These are phyloP conservation scores for Yarrowia keelungensis DNA, from an alignment of 805 yeast genomes.

Conservation along the genomic window DNA sequence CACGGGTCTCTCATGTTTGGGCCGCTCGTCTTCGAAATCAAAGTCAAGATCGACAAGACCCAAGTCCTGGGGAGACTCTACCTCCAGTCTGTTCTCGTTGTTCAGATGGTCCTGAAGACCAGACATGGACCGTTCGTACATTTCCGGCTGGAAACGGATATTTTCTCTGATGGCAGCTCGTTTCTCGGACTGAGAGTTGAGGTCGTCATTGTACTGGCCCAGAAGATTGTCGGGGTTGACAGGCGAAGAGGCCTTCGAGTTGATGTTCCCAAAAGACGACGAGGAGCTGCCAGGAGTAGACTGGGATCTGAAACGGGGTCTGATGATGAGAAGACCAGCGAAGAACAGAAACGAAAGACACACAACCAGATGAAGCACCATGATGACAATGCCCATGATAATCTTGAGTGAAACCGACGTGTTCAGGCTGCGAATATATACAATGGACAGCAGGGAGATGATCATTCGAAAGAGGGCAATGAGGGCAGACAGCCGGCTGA, in stretches of 20 bases:
- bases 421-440: conserved; percentile 8
- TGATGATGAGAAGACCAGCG: neutral
- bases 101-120: neutral
- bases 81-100: neutral
- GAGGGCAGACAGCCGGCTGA: conserved; percentile 1
- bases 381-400: conserved; percentile 25
- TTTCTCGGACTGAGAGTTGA: conserved; percentile 7
- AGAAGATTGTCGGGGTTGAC: neutral
- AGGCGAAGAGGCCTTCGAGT: neutral
- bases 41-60: neutral
- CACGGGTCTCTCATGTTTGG: neutral
- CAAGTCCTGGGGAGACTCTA: neutral
- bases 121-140: conserved; percentile 2
- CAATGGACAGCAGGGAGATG: conserved; percentile 12
- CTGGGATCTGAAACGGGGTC: conserved; percentile 2
- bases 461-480: conserved; percentile 2
- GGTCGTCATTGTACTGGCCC: conserved; percentile 22
- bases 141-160: conserved; percentile 6
- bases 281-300: neutral
- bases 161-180: conserved; percentile 10
- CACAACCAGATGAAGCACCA: conserved; percentile 22
- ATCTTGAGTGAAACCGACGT: conserved; percentile 10
- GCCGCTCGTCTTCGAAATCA: conserved; percentile 14
- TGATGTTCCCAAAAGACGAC: neutral
- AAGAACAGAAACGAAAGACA: neutral